A percentile compares a stretch with the other conserved stretches of the same genome.
phyloP scores from a whole-genome alignment of 345 rosid species.

The Gossypium raimondii region DNA sequence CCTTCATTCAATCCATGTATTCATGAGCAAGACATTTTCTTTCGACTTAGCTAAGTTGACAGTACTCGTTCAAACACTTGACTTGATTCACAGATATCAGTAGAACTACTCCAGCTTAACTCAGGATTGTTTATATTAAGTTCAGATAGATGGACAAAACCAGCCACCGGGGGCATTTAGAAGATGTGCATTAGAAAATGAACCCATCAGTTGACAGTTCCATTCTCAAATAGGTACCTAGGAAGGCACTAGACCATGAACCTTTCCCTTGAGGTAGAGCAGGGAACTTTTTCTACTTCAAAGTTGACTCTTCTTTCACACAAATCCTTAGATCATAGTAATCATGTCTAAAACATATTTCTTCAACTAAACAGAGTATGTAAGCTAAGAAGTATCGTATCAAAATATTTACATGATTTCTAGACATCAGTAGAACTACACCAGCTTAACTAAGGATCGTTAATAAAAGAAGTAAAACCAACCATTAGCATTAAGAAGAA shows the following conservation, averaged over 20 bases:
- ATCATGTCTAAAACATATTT: conserved; percentile 1
- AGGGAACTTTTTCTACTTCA: not conserved
- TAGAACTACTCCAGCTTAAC: not conserved
- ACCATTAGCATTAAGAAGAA: not conserved
- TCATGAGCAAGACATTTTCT: not conserved
- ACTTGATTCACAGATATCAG: not conserved
- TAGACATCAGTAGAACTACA: not conserved
- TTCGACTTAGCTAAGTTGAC: not conserved
- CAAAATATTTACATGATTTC: not conserved
- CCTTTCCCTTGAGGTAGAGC: not conserved
- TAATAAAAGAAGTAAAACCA: not conserved
- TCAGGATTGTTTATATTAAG: not conserved
- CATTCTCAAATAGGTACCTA: not conserved
- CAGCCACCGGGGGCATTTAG: not conserved
- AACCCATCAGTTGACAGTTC: not conserved
- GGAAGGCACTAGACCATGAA: not conserved
- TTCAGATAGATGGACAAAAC: not conserved
- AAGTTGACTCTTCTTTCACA: not conserved
- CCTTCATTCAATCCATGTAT: not conserved
- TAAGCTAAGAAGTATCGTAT: not conserved
- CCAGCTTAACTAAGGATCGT: not conserved
- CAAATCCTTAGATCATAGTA: not conserved
- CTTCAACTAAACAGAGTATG: not conserved
- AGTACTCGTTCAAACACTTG: not conserved
- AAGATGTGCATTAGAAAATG: not conserved